Conservation (phyloP, 768 basidiomycete genomes). For the Russula foetens region DNA sequence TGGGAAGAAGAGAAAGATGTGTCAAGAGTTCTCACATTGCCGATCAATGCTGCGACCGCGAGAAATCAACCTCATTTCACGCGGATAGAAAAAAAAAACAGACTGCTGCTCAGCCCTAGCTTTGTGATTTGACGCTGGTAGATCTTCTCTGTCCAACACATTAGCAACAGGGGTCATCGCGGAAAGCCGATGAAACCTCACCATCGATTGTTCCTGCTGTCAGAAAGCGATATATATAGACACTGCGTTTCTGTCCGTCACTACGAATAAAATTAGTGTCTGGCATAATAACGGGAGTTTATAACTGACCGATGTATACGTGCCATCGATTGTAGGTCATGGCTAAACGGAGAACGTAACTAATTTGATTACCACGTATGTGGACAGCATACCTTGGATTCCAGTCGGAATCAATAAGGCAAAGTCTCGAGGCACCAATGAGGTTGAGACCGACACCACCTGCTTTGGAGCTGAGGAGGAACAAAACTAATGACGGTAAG, state of each 20-base stretch:
- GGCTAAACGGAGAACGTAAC: slow-evolving; percentile 35
- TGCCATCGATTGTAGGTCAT: slow-evolving; percentile 96
- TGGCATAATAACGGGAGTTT: not conserved
- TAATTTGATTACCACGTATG: no score
- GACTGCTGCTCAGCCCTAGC: slow-evolving; percentile 81
- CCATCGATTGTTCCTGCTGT: slow-evolving; percentile 90
- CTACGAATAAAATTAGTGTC: slow-evolving; percentile 32
- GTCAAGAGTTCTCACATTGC: slow-evolving; percentile 40
- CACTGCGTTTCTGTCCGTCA: slow-evolving; percentile 89
- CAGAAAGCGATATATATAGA: slow-evolving; percentile 82
- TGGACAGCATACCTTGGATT: slow-evolving; percentile 66
- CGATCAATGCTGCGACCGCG: slow-evolving; percentile 52
- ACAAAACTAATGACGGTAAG: slow-evolving; percentile 53
- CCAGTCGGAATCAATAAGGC: slow-evolving; percentile 89
- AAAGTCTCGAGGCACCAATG: slow-evolving; percentile 82
- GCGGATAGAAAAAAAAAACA: slow-evolving; percentile 28
- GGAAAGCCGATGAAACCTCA: slow-evolving; percentile 17
- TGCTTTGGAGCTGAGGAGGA: slow-evolving; percentile 90
- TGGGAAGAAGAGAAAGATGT: slow-evolving; percentile 17
- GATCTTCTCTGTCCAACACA: slow-evolving; percentile 60
- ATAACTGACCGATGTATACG: slow-evolving; percentile 74
- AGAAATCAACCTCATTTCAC: slow-evolving; percentile 1
- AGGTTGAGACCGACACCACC: slow-evolving; percentile 93
- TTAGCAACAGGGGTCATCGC: not conserved
- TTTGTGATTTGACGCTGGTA: slow-evolving; percentile 94